Conservation (phyloP, 2,329 filamentous ascomycete species). For the Xylaria sp. region DNA sequence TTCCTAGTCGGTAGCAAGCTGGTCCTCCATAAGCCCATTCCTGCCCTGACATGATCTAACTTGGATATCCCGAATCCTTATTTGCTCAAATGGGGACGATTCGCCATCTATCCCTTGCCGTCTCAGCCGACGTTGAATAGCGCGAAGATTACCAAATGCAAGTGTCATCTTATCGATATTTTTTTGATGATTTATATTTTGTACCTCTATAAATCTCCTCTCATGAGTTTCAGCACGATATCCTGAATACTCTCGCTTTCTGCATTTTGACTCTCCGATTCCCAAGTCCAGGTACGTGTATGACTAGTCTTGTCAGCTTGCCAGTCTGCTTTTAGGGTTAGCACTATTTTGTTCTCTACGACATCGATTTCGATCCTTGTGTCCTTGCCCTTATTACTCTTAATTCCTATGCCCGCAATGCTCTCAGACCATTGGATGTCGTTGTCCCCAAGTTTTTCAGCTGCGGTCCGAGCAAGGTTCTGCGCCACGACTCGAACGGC, state of each 20-base stretch:
- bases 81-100: too few relatives aligned
- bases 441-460: constrained; percentile 33
- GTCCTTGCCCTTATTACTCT: constrained; percentile 34
- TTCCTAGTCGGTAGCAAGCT: too few relatives aligned
- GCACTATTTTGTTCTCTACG: constrained; percentile 55
- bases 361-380: constrained; percentile 54
- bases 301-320: constrained; percentile 10
- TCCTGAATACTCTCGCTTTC: constrained; percentile 29
- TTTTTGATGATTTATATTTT: neutral
- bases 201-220: constrained; percentile 18
- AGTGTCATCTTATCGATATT: neutral
- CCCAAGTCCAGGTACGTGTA: constrained; percentile 40
- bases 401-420: constrained; percentile 40
- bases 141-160: neutral
- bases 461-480: constrained; percentile 34
- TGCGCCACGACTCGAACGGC: constrained; percentile 48
- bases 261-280: constrained; percentile 23
- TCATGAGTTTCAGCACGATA: constrained; percentile 34
- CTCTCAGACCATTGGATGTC: constrained; percentile 43
- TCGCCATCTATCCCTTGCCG: neutral
- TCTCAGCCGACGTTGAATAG: neutral
- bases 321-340: constrained; percentile 45
- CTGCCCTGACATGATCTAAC: too few relatives aligned
- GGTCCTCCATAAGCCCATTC: neutral
- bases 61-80: too few relatives aligned